A percentile compares a stretch with the other conserved stretches of the same genome.
Evolutionary conservation across 2,329 filamentous ascomycete genomes (phyloP).

Genomic region (Xylaria sp.): DNA sequence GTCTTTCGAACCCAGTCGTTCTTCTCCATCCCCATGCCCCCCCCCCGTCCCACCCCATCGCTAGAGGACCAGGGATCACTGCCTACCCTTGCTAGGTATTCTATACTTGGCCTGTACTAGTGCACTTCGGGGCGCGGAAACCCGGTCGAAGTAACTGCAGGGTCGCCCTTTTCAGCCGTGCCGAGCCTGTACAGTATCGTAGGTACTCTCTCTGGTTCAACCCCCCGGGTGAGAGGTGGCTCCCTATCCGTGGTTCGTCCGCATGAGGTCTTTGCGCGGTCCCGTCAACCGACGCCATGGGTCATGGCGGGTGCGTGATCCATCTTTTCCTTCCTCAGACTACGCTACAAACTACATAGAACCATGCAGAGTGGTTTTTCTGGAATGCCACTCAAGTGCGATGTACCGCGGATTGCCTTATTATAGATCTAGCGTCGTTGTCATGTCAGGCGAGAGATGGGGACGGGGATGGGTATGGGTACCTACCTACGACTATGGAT

Average conservation of each 20-base stretch:
- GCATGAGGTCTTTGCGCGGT: background rate
- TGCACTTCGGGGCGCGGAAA: slow-evolving; percentile 1
- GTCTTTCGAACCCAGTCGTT: background rate
- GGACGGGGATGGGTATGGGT: too few relatives aligned
- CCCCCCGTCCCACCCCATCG: slow-evolving; percentile 1
- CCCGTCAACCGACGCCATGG: slow-evolving; percentile 7
- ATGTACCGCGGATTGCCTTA: background rate
- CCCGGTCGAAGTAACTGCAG: slow-evolving; percentile 13
- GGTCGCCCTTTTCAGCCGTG: slow-evolving; percentile 21
- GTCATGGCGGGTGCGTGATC: background rate
- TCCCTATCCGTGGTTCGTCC: background rate
- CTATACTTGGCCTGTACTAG: slow-evolving; percentile 13
- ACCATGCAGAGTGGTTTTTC: background rate
- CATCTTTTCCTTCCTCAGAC: background rate
- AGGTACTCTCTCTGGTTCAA: background rate
- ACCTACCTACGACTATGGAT: too few relatives aligned
- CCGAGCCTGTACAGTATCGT: slow-evolving; percentile 5
- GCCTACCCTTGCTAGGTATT: slow-evolving; percentile 1
- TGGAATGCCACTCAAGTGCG: background rate
- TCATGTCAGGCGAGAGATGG: too few relatives aligned
- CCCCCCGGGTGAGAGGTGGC: slow-evolving; percentile 11
- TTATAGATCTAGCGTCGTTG: background rate
- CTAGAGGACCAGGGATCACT: slow-evolving; percentile 7
- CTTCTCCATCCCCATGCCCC: slow-evolving; percentile 5
- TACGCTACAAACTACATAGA: background rate